Base-by-base conservation (phyloP, 805 yeast species). In the Lachancea fermentati region DNA sequence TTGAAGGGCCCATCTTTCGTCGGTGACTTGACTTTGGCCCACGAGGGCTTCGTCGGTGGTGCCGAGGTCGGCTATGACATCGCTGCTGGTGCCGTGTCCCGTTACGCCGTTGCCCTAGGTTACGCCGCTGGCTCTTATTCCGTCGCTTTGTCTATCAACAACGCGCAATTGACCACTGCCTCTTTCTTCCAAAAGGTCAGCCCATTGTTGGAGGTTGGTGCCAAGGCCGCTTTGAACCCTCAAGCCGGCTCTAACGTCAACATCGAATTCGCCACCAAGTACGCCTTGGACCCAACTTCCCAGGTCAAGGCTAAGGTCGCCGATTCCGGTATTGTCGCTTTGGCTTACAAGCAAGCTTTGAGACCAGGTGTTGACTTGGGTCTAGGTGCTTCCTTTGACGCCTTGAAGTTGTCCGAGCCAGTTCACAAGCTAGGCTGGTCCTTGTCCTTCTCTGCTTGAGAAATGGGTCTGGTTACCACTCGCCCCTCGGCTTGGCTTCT, bases 401-500 rank as follows among this genome's bases (percentile, higher is more conserved):
- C 97, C 60, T 78, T 89, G 70, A 85, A 91, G 70, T 78, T 91
- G 64, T 81, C 85, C 65, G 97, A 89, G 76, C 86, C 96, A 51
- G 95, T 93, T 62, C 98, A 93, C 81, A 89, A 93, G 80, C 76
- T 93, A 62, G 98, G 98, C 71, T 77, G 87, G 73, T 86, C 96
- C 43, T 77, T 93, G 68, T 78, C 95, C 51, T 91, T 91, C 76
- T 72, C 95, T 57, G 95, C 95, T 67, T 91, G 81, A 68, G 44
- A 34, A 22, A 47, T n/a, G 12, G 7, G 28, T 28, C 11, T 13
- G 16, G 16, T 12, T 22, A 16, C 17, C 9, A 32, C 22, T 13
- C 13, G 36, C 12, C 26, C n/a, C n/a, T n/a, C n/a, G n/a, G n/a
- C n/a, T n/a, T n/a, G n/a, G n/a, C n/a, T n/a, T n/a, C n/a, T n/a